These are phyloP conservation scores for Mucor indicus DNA, from an alignment of 371 early-diverging fungal genomes.

Conservation along the genomic window DNA sequence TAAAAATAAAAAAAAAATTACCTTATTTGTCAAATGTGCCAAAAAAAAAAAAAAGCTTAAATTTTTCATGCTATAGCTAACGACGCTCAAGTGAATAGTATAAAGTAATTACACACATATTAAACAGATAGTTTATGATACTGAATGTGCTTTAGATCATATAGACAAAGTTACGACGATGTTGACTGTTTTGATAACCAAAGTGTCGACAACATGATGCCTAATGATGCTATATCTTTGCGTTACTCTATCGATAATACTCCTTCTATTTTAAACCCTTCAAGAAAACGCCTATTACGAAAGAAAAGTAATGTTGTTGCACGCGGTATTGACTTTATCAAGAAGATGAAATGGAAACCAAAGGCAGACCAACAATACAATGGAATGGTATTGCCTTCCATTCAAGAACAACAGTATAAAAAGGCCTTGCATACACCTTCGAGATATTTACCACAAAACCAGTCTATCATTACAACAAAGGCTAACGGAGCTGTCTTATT, in stretches of 20 bases:
- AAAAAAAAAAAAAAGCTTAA: no score
- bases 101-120: no score
- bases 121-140: no score
- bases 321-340: conserved; percentile 15
- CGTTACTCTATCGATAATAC: not conserved
- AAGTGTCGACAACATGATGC: no score
- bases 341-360: conserved; percentile 14
- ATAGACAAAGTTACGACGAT: no score
- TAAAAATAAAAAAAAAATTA: no score
- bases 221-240: no score
- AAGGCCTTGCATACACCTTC: conserved; percentile 45
- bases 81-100: no score
- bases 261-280: not conserved
- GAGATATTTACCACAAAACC: conserved; percentile 51
- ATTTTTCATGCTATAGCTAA: no score
- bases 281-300: not conserved
- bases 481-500: conserved; percentile 37
- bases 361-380: not conserved
- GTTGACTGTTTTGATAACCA: no score
- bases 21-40: no score
- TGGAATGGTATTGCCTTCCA: not conserved
- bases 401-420: conserved; percentile 1
- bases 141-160: no score
- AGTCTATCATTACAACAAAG: conserved; percentile 56
- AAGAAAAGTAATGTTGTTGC: conserved; percentile 9